A percentile compares a stretch with the other conserved stretches of the same genome.
These are phyloP conservation scores for Fusarium stilboides DNA, from an alignment of 2,329 filamentous ascomycete genomes.

Conservation along the genomic window DNA sequence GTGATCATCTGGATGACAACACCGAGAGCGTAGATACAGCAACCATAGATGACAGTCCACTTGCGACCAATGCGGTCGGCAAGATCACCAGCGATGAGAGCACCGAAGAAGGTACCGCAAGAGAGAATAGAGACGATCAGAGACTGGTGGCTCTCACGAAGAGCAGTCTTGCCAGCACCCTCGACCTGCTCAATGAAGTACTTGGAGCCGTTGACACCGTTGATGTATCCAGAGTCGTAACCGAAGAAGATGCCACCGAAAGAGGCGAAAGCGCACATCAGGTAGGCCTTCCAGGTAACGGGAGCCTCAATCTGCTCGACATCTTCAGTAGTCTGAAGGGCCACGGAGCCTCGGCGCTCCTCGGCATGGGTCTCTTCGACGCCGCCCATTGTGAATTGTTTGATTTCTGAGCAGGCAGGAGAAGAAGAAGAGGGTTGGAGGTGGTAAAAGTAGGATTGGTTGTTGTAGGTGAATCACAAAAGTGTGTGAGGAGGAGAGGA, in stretches of 20 bases:
- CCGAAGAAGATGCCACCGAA: conserved; percentile 84
- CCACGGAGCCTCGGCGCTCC: conserved; percentile 48
- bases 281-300: conserved; percentile 77
- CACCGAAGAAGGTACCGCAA: conserved; percentile 83
- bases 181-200: conserved; percentile 69
- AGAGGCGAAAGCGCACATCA: conserved; percentile 79
- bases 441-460: conserved; percentile 1
- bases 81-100: conserved; percentile 82
- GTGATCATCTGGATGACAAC: conserved; percentile 60
- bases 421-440: not conserved
- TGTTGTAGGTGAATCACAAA: conserved; percentile 32
- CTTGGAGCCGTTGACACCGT: conserved; percentile 70
- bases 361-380: conserved; percentile 42
- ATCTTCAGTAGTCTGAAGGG: conserved; percentile 64
- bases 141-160: conserved; percentile 63
- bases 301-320: conserved; percentile 76
- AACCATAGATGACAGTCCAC: conserved; percentile 80
- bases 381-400: conserved; percentile 45
- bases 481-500: conserved; percentile 4
- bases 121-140: conserved; percentile 84
- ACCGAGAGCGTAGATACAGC: conserved; percentile 78
- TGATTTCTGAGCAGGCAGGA: conserved; percentile 18
- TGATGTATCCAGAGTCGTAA: conserved; percentile 84
- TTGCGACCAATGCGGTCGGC: conserved; percentile 83
- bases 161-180: conserved; percentile 53